Base-by-base conservation (phyloP, 768 basidiomycete genomes). In the Multifurca ochricompacta region DNA sequence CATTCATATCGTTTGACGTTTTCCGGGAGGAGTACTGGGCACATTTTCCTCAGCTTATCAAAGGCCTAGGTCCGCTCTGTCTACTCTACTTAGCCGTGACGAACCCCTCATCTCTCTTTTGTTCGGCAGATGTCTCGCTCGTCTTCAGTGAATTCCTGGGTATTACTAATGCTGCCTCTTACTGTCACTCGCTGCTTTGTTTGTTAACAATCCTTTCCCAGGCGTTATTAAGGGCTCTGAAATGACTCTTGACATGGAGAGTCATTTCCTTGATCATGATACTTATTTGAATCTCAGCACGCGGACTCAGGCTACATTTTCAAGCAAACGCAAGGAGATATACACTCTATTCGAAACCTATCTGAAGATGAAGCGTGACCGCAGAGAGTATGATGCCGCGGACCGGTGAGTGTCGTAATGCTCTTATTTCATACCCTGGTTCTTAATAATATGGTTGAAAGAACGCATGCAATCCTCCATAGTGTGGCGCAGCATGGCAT, bases 171-270 rank as follows among this genome's bases (percentile, higher is more conserved):
- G 7, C 14, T 5, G 31, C n/a, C 2, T 32, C 0, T 4, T 8
- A 4, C 10, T 30, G 5, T 32, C 18, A 16, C 25, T 9, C 14
- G 19, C 27, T 14, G 0, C 9, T 11, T 8, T 11, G 13, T 19
- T 14, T 39, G 19, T 41, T 45, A 25, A 53, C 34, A 3, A 5
- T n/a, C 19, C 7, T 5, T 53, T 13, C 4, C n/a, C 32, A 68
- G 85, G 84, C 35, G 77, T 84, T 9, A 81, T 88, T 56, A 76
- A 79, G 61, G 85, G 86, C 13, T 85, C 85, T 0, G 83, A 86
- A 61, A 66, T 68, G 39, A 70, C 82, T 0, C 57, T 80, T 10
- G 49, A 50, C 14, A 40, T 28, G 21, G 46, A 41, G 32, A 53
- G 19, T 4, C 43, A 48, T 31, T 50, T 46, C n/a, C 58, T 61